A percentile compares a stretch with the other conserved stretches of the same genome.
These are phyloP conservation scores for Pulveroboletus sp. DNA, from an alignment of 768 basidiomycete genomes.

Conservation along the genomic window DNA sequence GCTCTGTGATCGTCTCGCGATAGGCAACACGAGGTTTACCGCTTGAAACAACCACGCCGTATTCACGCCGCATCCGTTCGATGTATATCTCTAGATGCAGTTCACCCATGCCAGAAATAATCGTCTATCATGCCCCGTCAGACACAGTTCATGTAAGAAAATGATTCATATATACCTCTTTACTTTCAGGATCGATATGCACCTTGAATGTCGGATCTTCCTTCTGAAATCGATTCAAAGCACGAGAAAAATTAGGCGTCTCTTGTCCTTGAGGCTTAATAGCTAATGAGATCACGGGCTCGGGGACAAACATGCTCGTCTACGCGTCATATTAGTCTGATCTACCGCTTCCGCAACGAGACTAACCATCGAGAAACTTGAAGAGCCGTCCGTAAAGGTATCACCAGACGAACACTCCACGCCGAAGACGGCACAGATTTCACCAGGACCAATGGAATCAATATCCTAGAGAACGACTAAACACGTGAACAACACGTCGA, in stretches of 20 bases:
- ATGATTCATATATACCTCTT: slow-evolving; percentile 57
- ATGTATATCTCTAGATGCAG: slow-evolving; percentile 98
- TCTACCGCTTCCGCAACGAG: neutral
- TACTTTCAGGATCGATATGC: slow-evolving; percentile 89
- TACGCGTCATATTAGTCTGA: slow-evolving; percentile 27
- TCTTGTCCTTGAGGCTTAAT: slow-evolving; percentile 91
- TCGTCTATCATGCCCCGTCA: slow-evolving; percentile 55
- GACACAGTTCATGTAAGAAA: neutral
- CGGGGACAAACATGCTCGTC: slow-evolving; percentile 98
- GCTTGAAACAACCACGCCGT: slow-evolving; percentile 87
- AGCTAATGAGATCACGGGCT: slow-evolving; percentile 94
- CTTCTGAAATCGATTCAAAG: slow-evolving; percentile 95
- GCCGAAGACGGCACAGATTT: slow-evolving; percentile 99
- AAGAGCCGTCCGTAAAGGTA: slow-evolving; percentile 92
- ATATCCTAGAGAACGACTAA: slow-evolving; percentile 60
- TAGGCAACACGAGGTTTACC: slow-evolving; percentile 97
- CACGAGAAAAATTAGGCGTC: slow-evolving; percentile 94
- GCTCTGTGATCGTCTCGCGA: slow-evolving; percentile 87
- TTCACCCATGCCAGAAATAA: slow-evolving; percentile 99
- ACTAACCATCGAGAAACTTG: slow-evolving; percentile 87
- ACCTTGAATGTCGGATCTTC: slow-evolving; percentile 99
- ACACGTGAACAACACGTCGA: neutral
- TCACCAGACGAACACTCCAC: slow-evolving; percentile 98
- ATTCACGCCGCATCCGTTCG: slow-evolving; percentile 97
- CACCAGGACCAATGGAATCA: slow-evolving; percentile 89